Conservation (phyloP, 257 asterid genomes). For the Echites panduratus region DNA sequence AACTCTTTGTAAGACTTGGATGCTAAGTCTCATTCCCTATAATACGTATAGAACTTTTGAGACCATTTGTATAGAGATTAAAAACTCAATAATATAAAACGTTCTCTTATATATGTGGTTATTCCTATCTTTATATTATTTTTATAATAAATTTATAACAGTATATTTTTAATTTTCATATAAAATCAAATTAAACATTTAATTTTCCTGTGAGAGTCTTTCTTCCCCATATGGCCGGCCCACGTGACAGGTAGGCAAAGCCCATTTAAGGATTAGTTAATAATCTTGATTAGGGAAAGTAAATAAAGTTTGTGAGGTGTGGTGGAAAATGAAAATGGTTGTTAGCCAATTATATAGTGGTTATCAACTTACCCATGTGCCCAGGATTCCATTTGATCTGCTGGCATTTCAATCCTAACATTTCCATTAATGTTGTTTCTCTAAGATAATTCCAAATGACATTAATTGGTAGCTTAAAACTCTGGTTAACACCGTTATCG, state of each 20-base stretch:
- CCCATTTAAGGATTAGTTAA: constrained; percentile 11
- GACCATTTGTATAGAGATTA: no score
- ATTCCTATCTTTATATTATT: no score
- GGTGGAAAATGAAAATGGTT: not conserved
- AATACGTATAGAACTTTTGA: no score
- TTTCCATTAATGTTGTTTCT: not conserved
- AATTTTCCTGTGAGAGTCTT: no score
- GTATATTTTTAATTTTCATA: no score
- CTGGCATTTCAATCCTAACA: constrained; percentile 7
- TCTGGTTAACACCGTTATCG: no score
- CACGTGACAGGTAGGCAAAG: constrained; percentile 17
- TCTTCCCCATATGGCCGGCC: not conserved
- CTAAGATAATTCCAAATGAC: not conserved
- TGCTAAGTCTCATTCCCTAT: no score
- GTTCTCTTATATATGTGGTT: no score
- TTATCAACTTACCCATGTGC: constrained; percentile 26
- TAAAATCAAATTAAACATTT: no score
- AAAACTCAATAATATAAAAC: no score
- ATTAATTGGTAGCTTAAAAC: not conserved
- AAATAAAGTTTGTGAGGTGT: constrained; percentile 16
- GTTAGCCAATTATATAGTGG: constrained; percentile 15
- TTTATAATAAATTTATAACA: no score
- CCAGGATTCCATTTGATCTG: constrained; percentile 8
- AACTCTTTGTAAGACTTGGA: no score
- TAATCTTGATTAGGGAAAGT: constrained; percentile 6